Base-by-base conservation (phyloP, 164 flowering plant genomes). In the Annona squamosa region DNA sequence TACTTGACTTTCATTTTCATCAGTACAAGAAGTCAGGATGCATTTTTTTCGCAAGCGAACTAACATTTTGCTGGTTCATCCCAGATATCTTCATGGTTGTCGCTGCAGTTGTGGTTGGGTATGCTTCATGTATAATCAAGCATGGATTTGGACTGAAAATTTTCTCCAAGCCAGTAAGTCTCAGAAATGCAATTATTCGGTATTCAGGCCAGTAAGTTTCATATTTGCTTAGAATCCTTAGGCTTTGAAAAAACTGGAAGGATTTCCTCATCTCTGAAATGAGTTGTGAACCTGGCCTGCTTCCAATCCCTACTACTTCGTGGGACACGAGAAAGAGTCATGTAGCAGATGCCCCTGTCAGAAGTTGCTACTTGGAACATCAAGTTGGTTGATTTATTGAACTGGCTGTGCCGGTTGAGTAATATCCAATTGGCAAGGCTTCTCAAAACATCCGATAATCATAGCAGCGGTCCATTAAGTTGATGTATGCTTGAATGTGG, bases 31-130 rank as follows among this genome's bases (percentile, higher is more conserved):
- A 26, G 37, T 26, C 37, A 26, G 5, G 12, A 42, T 66, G 43
- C 13, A 66, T 66, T 46, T 41, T 17, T 66, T 66, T 41, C 44
- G 12, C 12, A 66, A 6, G 26, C 3, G 7, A 42, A 66, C 68
- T 66, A 43, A 66, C 43, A 9, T 12, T 66, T 42, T 43, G 16
- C 18, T 46, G 71, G 57, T 76, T 78, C 65, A 63, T 75, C 4
- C 76, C 90, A 95, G 99, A 92, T 87, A 68, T 92, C 72, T 47
- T 87, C 48, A 79, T 92, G 91, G 95, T 92, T 68, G 65, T 90
- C 73, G 97, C 91, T 69, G 96, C 97, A 65, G 79, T 92, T 46
- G 62, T 92, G 80, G 81, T 85, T 67, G 99, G 99, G 78, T 95
- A 95, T 81, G 84, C 68, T 57, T 75, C 89, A 43, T 83, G 93